Evolutionary conservation across 2,329 filamentous ascomycete genomes (phyloP), one percentile per base, ranked within the genome.

Genomic region (Hymenoscyphus repandus): DNA sequence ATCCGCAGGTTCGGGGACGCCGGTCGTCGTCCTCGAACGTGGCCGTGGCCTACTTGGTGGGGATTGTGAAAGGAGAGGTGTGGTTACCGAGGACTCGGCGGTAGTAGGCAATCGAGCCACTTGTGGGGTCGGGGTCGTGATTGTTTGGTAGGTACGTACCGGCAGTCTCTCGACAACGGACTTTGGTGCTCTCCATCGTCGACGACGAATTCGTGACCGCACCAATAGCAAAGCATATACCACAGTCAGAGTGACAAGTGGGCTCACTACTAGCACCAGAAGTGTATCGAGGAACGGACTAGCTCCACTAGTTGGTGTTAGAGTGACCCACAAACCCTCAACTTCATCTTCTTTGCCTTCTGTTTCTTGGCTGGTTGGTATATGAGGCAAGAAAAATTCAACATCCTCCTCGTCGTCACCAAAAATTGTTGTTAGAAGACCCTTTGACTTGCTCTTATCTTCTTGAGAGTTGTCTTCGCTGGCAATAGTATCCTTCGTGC

Each of bases 101-200:
- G 84, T 83, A 17, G 83, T 88, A 4, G 86, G 75, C 2, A 83
- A 66, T 45, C 84, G 74, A 11, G 79, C 72, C 17, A 79, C 63
- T 67, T 78, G 70, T 68, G 80, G 68, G 1, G 83, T 80, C 1
- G 81, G 78, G 10, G 77, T 74, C 2, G 80, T 73, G 33, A 96
- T 88, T 0, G 91, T 95, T 62, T 95, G 91, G 64, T 96, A 99
- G 0, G 91, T 97, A 52, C 92, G 84, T 12, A 99, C 90, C 1
- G 93, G 93, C n/a, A 99, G 78, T 52, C 88, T 85, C 60, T 96
- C 91, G 15, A 99, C 91, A 0, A 99, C 84, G 1, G 90, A 95
- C 69, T 99, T 99, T 5, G 93, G 93, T n/a, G 93, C 93, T 62
- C 93, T 83, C 92, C 93, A 99, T 60, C 92, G 81, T 56, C 92